Percentiles rank a stretch among this genome's conserved stretches.
These are phyloP conservation scores for Vaccinium corymbosum DNA, from an alignment of 148 eudicot species.

Conservation along the genomic window DNA sequence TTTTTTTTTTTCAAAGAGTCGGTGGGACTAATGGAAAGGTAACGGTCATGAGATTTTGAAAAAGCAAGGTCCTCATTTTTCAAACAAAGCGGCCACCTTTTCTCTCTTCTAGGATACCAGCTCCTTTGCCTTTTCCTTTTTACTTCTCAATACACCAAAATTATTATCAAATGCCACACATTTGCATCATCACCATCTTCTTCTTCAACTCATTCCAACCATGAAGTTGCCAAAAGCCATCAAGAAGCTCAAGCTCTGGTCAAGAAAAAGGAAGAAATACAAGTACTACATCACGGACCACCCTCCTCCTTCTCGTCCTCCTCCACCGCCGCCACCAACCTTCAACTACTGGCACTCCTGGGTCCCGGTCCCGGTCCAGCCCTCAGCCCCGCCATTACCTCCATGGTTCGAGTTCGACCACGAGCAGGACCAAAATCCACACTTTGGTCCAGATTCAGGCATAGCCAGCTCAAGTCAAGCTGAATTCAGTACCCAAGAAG, in stretches of 20 bases:
- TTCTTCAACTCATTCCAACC: neutral
- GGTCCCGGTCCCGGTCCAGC: constrained; percentile 31
- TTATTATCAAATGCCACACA: neutral
- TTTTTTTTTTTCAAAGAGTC: neutral
- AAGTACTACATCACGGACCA: constrained; percentile 7
- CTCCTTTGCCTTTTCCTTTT: neutral
- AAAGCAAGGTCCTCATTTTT: neutral
- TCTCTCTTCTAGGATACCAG: neutral
- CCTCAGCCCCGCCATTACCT: constrained; percentile 49
- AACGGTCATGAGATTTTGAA: constrained; percentile 15
- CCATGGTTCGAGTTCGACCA: constrained; percentile 25
- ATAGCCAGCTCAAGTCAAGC: constrained; percentile 17
- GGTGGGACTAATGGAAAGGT: neutral
- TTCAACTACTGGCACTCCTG: constrained; percentile 14
- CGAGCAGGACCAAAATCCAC: constrained; percentile 15
- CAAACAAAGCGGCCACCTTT: neutral
- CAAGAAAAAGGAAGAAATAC: constrained; percentile 32
- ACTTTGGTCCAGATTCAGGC: neutral
- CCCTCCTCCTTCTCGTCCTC: constrained; percentile 26
- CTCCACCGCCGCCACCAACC: constrained; percentile 24
- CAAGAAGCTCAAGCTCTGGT: constrained; percentile 55
- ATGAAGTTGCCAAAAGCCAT: constrained; percentile 45
- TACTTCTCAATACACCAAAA: neutral
- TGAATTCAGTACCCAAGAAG: constrained; percentile 8
- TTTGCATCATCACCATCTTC: neutral